These are phyloP conservation scores for Parastagonospora nodorum DNA, from an alignment of 2,329 filamentous ascomycete genomes.

Conservation along the genomic window DNA sequence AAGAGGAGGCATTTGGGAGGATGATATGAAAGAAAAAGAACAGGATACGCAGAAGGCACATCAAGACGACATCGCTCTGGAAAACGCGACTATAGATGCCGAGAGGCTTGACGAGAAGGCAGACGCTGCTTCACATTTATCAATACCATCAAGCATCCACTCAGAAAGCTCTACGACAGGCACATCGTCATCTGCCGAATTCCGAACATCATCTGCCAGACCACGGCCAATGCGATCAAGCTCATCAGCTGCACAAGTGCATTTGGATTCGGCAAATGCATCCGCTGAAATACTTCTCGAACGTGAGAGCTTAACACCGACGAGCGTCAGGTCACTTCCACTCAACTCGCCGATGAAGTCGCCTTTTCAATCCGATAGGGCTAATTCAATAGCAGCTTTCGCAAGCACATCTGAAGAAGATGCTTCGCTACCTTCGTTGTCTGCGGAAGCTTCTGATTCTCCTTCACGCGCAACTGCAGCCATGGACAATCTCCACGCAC, in stretches of 20 bases:
- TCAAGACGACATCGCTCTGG: slow-evolving; percentile 16
- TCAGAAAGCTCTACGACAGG: slow-evolving; percentile 23
- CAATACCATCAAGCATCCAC: slow-evolving; percentile 25
- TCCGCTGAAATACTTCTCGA: slow-evolving; percentile 58
- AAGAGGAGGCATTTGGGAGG: slow-evolving; percentile 81
- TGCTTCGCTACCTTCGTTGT: slow-evolving; percentile 28
- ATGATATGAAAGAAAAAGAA: slow-evolving; percentile 22
- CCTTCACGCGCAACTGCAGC: slow-evolving; percentile 4
- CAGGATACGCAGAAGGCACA: slow-evolving; percentile 18
- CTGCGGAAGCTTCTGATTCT: slow-evolving; percentile 18
- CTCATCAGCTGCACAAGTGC: slow-evolving; percentile 69
- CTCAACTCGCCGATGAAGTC: slow-evolving; percentile 59
- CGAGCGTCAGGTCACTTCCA: slow-evolving; percentile 66
- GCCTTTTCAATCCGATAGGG: slow-evolving; percentile 47
- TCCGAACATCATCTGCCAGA: slow-evolving; percentile 28
- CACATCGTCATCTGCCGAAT: slow-evolving; percentile 32
- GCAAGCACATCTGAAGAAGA: slow-evolving; percentile 23
- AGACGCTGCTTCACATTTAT: slow-evolving; percentile 26
- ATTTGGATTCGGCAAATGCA: slow-evolving; percentile 68
- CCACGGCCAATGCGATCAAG: slow-evolving; percentile 64
- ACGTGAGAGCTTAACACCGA: slow-evolving; percentile 65
- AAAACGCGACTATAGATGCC: slow-evolving; percentile 16
- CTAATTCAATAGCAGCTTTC: slow-evolving; percentile 12
- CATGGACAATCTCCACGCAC: slow-evolving; percentile 11
- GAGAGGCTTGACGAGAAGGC: slow-evolving; percentile 28